phyloP scores from a whole-genome alignment of 768 basidiomycete genomes.

The Amyloporia xantha region DNA sequence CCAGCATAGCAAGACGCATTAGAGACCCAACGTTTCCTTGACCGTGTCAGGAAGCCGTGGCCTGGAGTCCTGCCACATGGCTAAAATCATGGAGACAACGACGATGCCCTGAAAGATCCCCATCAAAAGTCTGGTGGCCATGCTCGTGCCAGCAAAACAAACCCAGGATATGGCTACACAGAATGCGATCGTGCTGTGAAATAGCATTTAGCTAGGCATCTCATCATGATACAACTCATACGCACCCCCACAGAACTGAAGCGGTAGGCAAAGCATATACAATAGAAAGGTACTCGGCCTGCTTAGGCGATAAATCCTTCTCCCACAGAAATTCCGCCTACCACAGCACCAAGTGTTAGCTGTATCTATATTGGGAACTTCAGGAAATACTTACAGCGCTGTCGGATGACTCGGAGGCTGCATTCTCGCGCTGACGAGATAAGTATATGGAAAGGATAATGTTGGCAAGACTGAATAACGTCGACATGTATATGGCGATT shows the following conservation, averaged over 20 bases:
- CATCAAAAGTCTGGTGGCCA: neutral
- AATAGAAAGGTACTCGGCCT: constrained; percentile 32
- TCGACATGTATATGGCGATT: constrained; percentile 40
- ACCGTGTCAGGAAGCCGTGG: neutral
- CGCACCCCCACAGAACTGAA: constrained; percentile 21
- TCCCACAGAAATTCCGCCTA: constrained; percentile 22
- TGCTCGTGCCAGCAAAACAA: constrained; percentile 7
- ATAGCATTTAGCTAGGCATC: neutral
- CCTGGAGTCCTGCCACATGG: neutral
- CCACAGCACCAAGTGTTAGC: neutral
- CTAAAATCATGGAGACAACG: neutral
- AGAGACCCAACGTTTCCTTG: too few species aligned
- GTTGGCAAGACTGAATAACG: constrained; percentile 34
- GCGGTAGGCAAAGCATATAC: constrained; percentile 24
- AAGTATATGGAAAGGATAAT: constrained; percentile 39
- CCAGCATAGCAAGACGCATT: too few species aligned
- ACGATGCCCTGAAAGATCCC: neutral
- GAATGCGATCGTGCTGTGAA: constrained; percentile 7
- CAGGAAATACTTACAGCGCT: constrained; percentile 29
- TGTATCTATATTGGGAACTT: neutral
- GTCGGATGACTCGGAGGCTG: constrained; percentile 22
- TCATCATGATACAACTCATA: neutral
- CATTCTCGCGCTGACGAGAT: constrained; percentile 34
- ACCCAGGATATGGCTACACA: constrained; percentile 10
- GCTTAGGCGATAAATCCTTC: constrained; percentile 10